Percentiles rank a stretch among this genome's conserved stretches.
Evolutionary conservation across 2,329 filamentous ascomycete genomes (phyloP).

Genomic region (Colletotrichum sp.): DNA sequence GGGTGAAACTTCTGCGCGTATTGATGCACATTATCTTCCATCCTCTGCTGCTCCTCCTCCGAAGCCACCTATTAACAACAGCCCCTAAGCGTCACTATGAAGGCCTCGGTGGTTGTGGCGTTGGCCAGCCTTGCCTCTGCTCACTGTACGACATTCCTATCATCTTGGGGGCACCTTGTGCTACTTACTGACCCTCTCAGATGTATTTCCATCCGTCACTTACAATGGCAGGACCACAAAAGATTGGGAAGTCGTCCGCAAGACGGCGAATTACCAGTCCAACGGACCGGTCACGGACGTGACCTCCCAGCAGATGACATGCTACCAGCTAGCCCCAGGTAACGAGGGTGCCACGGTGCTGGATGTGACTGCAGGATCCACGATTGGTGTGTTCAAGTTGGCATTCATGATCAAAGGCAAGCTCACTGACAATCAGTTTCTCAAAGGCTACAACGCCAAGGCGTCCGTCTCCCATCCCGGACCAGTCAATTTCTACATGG

Average conservation of each 20-base stretch:
- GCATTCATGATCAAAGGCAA: neutral
- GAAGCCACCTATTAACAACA: neutral
- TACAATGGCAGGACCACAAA: slow-evolving; percentile 32
- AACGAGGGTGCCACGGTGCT: slow-evolving; percentile 48
- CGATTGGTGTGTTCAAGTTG: slow-evolving; percentile 9
- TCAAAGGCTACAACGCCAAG: slow-evolving; percentile 35
- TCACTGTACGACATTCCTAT: slow-evolving; percentile 38
- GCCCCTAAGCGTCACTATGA: slow-evolving; percentile 19
- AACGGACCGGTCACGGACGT: slow-evolving; percentile 56
- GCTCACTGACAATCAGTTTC: neutral
- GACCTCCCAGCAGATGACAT: slow-evolving; percentile 51
- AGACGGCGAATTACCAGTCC: slow-evolving; percentile 54
- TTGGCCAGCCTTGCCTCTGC: slow-evolving; percentile 35
- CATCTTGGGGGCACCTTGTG: neutral
- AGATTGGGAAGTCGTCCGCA: slow-evolving; percentile 53
- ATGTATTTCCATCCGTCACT: slow-evolving; percentile 46
- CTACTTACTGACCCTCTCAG: slow-evolving; percentile 25
- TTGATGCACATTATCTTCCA: neutral
- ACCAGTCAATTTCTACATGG: slow-evolving; percentile 44
- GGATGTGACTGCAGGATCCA: slow-evolving; percentile 28
- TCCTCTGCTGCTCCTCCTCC: neutral
- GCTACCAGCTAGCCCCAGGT: slow-evolving; percentile 50
- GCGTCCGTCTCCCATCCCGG: slow-evolving; percentile 47
- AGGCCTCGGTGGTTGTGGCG: slow-evolving; percentile 23
- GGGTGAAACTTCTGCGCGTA: neutral